A percentile compares a stretch with the other conserved stretches of the same genome.
These are phyloP conservation scores for Rhodocollybia butyracea DNA, from an alignment of 768 basidiomycete species.

Conservation along the genomic window DNA sequence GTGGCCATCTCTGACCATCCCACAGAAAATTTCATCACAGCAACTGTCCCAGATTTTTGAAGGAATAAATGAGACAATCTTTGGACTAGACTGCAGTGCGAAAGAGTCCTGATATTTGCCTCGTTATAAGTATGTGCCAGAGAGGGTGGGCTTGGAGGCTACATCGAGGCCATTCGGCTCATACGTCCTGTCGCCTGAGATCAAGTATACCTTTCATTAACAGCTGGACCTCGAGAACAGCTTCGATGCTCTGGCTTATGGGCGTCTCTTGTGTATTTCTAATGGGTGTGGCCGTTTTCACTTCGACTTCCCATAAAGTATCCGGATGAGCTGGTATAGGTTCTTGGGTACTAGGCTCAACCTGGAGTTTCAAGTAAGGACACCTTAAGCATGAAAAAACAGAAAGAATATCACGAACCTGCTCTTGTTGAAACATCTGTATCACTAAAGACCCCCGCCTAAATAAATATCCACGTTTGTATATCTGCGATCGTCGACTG, in stretches of 20 bases:
- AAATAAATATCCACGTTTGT: conserved; percentile 79
- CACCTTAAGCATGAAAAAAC: neutral
- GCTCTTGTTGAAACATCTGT: conserved; percentile 84
- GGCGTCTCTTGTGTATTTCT: conserved; percentile 77
- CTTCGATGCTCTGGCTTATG: conserved; percentile 65
- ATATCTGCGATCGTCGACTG: conserved; percentile 72
- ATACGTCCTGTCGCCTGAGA: conserved; percentile 71
- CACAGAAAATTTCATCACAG: too few relatives aligned
- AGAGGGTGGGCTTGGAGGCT: too few relatives aligned
- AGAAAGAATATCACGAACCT: conserved; percentile 37
- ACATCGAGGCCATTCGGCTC: conserved; percentile 10
- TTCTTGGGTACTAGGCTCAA: conserved; percentile 71
- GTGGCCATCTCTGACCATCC: too few relatives aligned
- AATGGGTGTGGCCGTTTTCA: conserved; percentile 77
- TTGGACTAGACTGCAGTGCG: too few relatives aligned
- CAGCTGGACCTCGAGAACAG: conserved; percentile 75
- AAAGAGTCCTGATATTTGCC: too few relatives aligned
- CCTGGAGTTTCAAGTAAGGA: conserved; percentile 33
- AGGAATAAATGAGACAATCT: too few relatives aligned
- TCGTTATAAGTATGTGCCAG: too few relatives aligned
- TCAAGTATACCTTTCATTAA: conserved; percentile 85
- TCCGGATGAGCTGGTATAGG: conserved; percentile 76
- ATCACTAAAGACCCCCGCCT: conserved; percentile 67
- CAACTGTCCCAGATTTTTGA: too few relatives aligned
- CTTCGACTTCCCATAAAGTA: conserved; percentile 86